These are phyloP conservation scores for Trichoderma afroharzianum DNA, from an alignment of 2,329 filamentous ascomycete genomes.

Conservation along the genomic window DNA sequence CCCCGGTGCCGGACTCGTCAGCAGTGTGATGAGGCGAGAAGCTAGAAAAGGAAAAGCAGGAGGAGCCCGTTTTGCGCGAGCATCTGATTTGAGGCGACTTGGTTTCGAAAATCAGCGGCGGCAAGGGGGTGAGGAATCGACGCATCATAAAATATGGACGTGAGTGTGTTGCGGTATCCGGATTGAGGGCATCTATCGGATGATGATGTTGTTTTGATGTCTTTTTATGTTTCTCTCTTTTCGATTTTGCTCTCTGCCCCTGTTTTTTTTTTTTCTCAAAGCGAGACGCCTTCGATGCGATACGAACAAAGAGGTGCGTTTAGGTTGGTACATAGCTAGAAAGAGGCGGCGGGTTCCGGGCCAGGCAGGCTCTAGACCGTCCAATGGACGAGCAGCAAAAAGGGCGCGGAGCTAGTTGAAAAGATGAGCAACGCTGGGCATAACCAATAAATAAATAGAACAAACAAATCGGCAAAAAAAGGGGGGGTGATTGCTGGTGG, in stretches of 20 bases:
- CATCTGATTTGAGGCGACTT: background rate
- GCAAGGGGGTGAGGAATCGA: background rate
- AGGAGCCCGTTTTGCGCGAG: background rate
- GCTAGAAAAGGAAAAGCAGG: background rate
- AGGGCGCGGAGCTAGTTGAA: background rate
- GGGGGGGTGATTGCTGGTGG: background rate
- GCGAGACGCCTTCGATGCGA: background rate
- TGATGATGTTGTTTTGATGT: background rate
- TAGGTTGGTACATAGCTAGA: background rate
- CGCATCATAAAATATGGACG: background rate
- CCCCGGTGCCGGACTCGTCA: background rate
- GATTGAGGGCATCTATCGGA: background rate
- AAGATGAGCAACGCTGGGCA: background rate
- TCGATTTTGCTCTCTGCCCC: background rate
- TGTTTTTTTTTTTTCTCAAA: background rate
- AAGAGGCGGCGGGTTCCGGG: background rate
- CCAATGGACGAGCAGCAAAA: background rate
- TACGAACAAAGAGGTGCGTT: background rate
- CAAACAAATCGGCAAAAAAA: background rate
- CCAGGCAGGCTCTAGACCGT: background rate
- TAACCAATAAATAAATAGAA: background rate
- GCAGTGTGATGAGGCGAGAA: background rate
- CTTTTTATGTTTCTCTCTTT: background rate
- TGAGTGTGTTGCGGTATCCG: background rate
- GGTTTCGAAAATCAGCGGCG: background rate